Base-by-base conservation (phyloP, 1,139 yeast species). In the Hyphopichia burtonii region DNA sequence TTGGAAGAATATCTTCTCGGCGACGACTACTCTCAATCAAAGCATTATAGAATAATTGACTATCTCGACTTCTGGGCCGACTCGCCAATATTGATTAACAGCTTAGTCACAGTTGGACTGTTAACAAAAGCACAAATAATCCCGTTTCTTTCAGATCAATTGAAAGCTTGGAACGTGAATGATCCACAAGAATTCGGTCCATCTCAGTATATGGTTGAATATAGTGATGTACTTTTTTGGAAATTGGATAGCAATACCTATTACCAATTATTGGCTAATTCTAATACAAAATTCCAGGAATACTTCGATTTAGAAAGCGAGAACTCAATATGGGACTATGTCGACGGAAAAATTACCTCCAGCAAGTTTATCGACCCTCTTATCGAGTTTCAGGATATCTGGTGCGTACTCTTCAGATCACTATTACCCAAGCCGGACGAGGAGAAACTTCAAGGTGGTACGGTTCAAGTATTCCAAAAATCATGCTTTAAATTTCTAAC, bases 71-170 rank as follows among this genome's bases (percentile, higher is more conserved):
- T 43, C 11, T 54, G 58, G 57, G 14, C 50, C 11, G 48, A 46
- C 7, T 39, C 53, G 2, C 52, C 58, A 1, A 43, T 57, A 0
- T 43, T 57, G 23, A 37, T 55, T 2, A 43, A 53, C 34, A 44
- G 48, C 2, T 45, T 50, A n/a, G 20, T 43, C 12, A 36, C 51
- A 4, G 37, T 62, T 4, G 27, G 27, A 3, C 3, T 14, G 2
- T 12, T 33, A 14, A 12, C n/a, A 8, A n/a, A n/a, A 4, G 3
- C 27, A 3, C 12, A 18, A n/a, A 4, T 33, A n/a, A 8, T n/a
- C 3, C 10, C 9, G 3, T 33, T 33, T 12, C 36, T 33, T 12
- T 12, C 16, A 17, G 2, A 3, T 6, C 27, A 33, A 14, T 5
- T 19, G 10, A 4, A 20, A 4, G 16, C 4, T 4, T 33, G 36